A percentile compares a stretch with the other conserved stretches of the same genome.
These are phyloP conservation scores for Aspergillus incahuasiensis DNA, from an alignment of 495 filamentous ascomycete species.

Conservation along the genomic window DNA sequence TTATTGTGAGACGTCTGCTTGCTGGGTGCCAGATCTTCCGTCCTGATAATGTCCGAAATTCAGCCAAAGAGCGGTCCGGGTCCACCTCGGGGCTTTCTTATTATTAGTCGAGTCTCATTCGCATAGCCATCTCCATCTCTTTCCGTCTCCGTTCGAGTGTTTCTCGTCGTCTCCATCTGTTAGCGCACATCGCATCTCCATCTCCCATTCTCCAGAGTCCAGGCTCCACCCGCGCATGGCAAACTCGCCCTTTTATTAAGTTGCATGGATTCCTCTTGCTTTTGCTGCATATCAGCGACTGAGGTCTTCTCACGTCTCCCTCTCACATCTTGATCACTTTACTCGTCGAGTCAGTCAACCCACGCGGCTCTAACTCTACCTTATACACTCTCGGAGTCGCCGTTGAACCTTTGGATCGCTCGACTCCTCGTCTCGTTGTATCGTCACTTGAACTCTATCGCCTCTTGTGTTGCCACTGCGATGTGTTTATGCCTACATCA, in stretches of 20 bases:
- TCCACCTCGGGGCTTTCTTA: constrained; percentile 25
- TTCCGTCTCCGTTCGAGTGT: constrained; percentile 6
- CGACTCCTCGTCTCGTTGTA: background rate
- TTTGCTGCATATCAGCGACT: background rate
- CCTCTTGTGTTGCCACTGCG: constrained; percentile 16
- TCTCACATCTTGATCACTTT: background rate
- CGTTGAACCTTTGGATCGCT: background rate
- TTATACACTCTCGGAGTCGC: background rate
- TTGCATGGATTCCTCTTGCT: constrained; percentile 7
- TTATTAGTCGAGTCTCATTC: constrained; percentile 8
- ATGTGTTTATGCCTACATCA: constrained; percentile 16
- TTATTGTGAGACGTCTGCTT: background rate
- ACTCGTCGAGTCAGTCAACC: background rate
- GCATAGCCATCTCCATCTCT: background rate
- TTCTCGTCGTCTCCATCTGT: background rate
- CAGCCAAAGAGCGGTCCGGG: constrained; percentile 8
- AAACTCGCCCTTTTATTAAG: constrained; percentile 15
- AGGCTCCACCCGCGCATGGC: constrained; percentile 16
- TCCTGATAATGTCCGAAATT: background rate
- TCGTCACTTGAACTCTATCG: constrained; percentile 18
- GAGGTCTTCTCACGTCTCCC: background rate
- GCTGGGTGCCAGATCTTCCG: background rate
- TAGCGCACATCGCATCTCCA: constrained; percentile 6
- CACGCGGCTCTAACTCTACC: background rate
- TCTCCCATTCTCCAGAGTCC: background rate